phyloP scores from a whole-genome alignment of 805 yeast species.

The Candida ipomoeae region DNA sequence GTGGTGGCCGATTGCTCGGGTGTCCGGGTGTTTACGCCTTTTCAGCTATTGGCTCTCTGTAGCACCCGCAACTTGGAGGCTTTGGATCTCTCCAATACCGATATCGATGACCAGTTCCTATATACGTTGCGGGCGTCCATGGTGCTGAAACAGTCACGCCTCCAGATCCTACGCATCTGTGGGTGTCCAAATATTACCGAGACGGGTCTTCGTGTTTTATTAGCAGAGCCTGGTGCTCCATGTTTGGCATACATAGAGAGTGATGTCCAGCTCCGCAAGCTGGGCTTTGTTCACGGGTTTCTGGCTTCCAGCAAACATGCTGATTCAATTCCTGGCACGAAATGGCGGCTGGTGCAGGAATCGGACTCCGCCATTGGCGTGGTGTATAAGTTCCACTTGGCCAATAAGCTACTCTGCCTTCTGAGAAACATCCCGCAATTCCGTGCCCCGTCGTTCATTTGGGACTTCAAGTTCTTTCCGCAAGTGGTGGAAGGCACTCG shows the following conservation, averaged over 20 bases:
- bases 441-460: slow-evolving; percentile 4
- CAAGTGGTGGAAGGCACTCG: slow-evolving; percentile 6
- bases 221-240: slow-evolving; percentile 7
- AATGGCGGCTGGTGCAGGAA: slow-evolving; percentile 20
- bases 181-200: slow-evolving; percentile 20
- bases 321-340: slow-evolving; percentile 19
- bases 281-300: slow-evolving; percentile 3
- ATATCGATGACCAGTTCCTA: slow-evolving; percentile 31
- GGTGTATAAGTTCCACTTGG: slow-evolving; percentile 23
- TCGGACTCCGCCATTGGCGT: slow-evolving; percentile 9
- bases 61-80: slow-evolving; percentile 26
- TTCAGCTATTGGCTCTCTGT: slow-evolving; percentile 26
- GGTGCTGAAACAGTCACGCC: slow-evolving; percentile 17
- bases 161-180: slow-evolving; percentile 22
- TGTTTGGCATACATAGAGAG: slow-evolving; percentile 13
- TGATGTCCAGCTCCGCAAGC: slow-evolving; percentile 8
- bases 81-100: slow-evolving; percentile 27
- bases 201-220: slow-evolving; percentile 9
- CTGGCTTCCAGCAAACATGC: neutral
- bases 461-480: slow-evolving; percentile 18
- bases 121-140: slow-evolving; percentile 20
- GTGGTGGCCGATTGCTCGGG: slow-evolving; percentile 28
- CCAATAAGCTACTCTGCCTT: slow-evolving; percentile 21
- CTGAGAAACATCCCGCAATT: slow-evolving; percentile 7
- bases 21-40: slow-evolving; percentile 7